Percentiles rank a stretch among this genome's conserved stretches.
Conservation (phyloP, 768 basidiomycete species). For the Boletus rex-veris region DNA sequence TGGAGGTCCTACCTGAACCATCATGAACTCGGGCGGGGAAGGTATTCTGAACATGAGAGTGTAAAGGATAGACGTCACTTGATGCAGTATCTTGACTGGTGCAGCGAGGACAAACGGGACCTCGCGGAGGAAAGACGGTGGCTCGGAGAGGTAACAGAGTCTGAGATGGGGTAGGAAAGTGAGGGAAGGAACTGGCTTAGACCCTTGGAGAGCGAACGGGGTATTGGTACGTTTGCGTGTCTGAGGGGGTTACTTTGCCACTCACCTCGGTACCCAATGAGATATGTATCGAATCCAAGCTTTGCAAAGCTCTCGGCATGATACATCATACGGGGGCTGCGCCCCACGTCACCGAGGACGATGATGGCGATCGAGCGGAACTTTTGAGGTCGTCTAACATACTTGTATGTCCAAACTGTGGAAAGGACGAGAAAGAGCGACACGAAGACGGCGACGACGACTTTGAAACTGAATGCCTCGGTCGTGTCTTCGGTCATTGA, state of each 20-base stretch:
- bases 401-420: slow-evolving; percentile 4
- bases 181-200: slow-evolving; percentile 72
- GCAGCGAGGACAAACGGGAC: slow-evolving; percentile 71
- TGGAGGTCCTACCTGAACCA: slow-evolving; percentile 73
- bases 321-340: slow-evolving; percentile 98
- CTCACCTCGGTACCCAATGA: slow-evolving; percentile 86
- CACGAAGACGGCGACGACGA: slow-evolving; percentile 6
- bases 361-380: slow-evolving; percentile 79
- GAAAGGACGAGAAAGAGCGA: slow-evolving; percentile 14
- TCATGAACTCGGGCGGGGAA: slow-evolving; percentile 74
- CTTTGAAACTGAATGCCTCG: not conserved
- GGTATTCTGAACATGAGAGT: slow-evolving; percentile 58
- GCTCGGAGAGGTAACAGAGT: slow-evolving; percentile 64
- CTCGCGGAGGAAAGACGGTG: slow-evolving; percentile 47
- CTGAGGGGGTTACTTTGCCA: not conserved
- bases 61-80: slow-evolving; percentile 59
- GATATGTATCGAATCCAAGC: slow-evolving; percentile 67
- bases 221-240: not conserved
- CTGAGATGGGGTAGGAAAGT: slow-evolving; percentile 61
- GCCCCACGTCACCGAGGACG: slow-evolving; percentile 93
- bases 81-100: slow-evolving; percentile 76
- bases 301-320: slow-evolving; percentile 91
- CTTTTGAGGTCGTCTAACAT: slow-evolving; percentile 27
- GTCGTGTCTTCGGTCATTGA: slow-evolving; percentile 4
- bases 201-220: slow-evolving; percentile 44